Conservation (phyloP, 495 filamentous ascomycete genomes). For the Annulohypoxylon nitens region DNA sequence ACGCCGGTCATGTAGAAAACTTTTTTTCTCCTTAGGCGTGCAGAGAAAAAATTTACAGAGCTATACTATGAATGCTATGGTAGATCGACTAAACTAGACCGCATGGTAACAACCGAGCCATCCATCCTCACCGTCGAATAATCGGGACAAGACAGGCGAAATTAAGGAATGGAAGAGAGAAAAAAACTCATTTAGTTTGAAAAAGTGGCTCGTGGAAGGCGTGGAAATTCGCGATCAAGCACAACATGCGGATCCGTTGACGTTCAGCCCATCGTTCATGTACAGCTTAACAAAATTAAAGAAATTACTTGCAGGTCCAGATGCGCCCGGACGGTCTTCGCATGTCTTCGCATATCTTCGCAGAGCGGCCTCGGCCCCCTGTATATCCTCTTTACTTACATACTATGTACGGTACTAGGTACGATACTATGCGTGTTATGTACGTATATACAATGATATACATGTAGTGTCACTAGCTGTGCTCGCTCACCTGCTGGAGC, state of each 20-base stretch:
- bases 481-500: constrained; percentile 5
- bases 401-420: background rate
- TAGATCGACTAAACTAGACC: constrained; percentile 20
- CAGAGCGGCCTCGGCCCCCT: constrained; percentile 42
- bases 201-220: constrained; percentile 30
- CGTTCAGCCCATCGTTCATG: constrained; percentile 45
- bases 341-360: constrained; percentile 25
- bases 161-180: constrained; percentile 29
- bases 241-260: constrained; percentile 40
- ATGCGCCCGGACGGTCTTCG: constrained; percentile 42
- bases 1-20: constrained; percentile 25
- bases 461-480: constrained; percentile 23
- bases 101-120: constrained; percentile 31
- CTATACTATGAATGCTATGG: background rate
- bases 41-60: constrained; percentile 34
- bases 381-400: constrained; percentile 4
- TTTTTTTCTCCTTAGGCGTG: constrained; percentile 27
- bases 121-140: constrained; percentile 25
- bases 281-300: constrained; percentile 40
- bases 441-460: background rate
- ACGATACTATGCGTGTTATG: no score
- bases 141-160: constrained; percentile 28
- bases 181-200: constrained; percentile 20
- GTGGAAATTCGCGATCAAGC: constrained; percentile 26
- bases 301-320: constrained; percentile 50